Conservation (phyloP, 768 basidiomycete species). For the Phlegmacium glaucopus region DNA sequence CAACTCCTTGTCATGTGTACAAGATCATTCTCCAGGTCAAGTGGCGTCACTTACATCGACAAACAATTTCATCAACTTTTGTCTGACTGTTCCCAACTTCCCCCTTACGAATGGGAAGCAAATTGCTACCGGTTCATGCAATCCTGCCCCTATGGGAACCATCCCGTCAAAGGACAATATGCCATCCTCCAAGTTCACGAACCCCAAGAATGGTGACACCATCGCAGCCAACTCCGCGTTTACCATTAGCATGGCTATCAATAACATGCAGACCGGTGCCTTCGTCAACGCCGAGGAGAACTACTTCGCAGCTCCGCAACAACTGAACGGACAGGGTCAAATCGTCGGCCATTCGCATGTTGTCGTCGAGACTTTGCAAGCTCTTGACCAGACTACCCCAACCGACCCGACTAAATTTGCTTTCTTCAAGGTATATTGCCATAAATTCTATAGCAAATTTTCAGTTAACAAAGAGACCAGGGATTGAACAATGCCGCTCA, state of each 20-base stretch:
- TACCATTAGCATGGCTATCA: slow-evolving; percentile 47
- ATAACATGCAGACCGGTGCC: slow-evolving; percentile 42
- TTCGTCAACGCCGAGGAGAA: slow-evolving; percentile 52
- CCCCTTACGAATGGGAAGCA: slow-evolving; percentile 53
- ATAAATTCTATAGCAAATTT: neutral
- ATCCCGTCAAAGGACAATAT: slow-evolving; percentile 42
- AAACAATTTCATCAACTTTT: slow-evolving; percentile 63
- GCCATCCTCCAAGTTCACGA: slow-evolving; percentile 44
- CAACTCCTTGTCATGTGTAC: neutral
- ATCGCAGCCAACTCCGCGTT: slow-evolving; percentile 45
- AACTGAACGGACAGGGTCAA: slow-evolving; percentile 42
- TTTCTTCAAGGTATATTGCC: slow-evolving; percentile 44
- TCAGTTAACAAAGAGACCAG: slow-evolving; percentile 27
- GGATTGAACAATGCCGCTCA: slow-evolving; percentile 42
- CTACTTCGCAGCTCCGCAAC: slow-evolving; percentile 55
- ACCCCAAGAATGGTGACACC: slow-evolving; percentile 38
- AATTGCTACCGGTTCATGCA: slow-evolving; percentile 48
- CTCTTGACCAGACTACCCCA: slow-evolving; percentile 40
- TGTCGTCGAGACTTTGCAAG: slow-evolving; percentile 46
- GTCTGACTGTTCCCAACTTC: slow-evolving; percentile 36
- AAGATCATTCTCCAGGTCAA: slow-evolving; percentile 29
- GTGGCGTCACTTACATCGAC: slow-evolving; percentile 46
- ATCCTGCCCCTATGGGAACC: slow-evolving; percentile 51
- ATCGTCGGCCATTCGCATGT: slow-evolving; percentile 58
- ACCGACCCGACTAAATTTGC: slow-evolving; percentile 50